phyloP scores from a whole-genome alignment of 2,329 filamentous ascomycete genomes.

The Scedosporium boydii region DNA sequence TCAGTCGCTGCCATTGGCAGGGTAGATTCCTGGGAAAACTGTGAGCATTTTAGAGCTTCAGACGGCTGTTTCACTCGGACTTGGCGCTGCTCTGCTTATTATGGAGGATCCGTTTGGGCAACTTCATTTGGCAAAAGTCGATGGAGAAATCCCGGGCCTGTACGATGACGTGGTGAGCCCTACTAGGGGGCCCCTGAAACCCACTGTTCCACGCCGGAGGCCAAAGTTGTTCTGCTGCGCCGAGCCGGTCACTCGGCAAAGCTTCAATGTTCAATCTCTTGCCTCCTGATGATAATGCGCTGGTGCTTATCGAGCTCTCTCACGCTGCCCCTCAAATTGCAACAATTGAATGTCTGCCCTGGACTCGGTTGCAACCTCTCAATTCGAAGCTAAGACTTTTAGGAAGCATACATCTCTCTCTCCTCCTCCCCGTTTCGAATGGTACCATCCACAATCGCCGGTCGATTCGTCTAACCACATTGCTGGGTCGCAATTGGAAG shows the following conservation, averaged over 20 bases:
- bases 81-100: not conserved
- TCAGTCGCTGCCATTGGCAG: not conserved
- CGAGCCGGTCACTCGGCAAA: conserved; percentile 5
- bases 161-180: conserved; percentile 4
- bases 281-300: not conserved
- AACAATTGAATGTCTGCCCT: not conserved
- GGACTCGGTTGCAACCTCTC: not conserved
- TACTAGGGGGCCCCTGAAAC: not conserved
- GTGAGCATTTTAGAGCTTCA: not conserved
- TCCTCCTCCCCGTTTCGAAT: not conserved
- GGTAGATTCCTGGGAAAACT: not conserved
- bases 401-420: not conserved
- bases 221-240: not conserved
- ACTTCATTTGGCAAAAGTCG: not conserved
- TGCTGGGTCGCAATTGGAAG: not conserved
- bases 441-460: not conserved
- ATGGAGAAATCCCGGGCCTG: not conserved
- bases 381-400: not conserved
- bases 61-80: not conserved
- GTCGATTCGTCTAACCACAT: not conserved
- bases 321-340: too few relatives aligned
- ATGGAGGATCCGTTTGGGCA: not conserved
- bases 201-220: not conserved
- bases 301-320: not conserved
- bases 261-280: too few relatives aligned